Percentiles rank a stretch among this genome's conserved stretches.
These are phyloP conservation scores for Camptophora hylomeconis DNA, from an alignment of 2,329 filamentous ascomycete genomes.

Conservation along the genomic window DNA sequence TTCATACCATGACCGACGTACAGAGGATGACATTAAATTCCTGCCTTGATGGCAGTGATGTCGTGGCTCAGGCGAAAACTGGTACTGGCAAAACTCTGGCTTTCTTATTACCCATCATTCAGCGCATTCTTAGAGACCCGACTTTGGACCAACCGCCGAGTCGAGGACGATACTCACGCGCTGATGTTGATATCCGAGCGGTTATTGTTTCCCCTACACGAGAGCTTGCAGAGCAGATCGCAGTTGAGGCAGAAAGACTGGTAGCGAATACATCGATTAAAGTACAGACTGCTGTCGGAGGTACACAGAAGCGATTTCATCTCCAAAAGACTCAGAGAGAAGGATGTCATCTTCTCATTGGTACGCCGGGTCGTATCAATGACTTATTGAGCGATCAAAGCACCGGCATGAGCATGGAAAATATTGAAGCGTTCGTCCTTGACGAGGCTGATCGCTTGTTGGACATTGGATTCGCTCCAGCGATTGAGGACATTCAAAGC, in stretches of 20 bases:
- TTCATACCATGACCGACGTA: conserved; percentile 84
- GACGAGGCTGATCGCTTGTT: conserved; percentile 55
- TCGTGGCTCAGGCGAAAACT: conserved; percentile 44
- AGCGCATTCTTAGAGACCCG: conserved; percentile 27
- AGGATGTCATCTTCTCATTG: conserved; percentile 31
- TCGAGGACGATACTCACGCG: conserved; percentile 6
- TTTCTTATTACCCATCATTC: conserved; percentile 35
- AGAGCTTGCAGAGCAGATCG: conserved; percentile 38
- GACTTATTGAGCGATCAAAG: conserved; percentile 33
- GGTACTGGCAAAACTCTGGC: conserved; percentile 39
- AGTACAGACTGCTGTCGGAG: conserved; percentile 75
- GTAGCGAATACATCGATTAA: conserved; percentile 53
- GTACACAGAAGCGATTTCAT: conserved; percentile 62
- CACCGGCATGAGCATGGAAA: conserved; percentile 30
- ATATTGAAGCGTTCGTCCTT: conserved; percentile 37
- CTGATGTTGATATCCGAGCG: conserved; percentile 11
- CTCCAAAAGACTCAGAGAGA: conserved; percentile 54
- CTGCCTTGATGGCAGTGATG: conserved; percentile 65
- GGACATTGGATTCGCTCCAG: conserved; percentile 46
- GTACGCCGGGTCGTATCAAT: conserved; percentile 35
- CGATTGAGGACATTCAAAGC: conserved; percentile 38
- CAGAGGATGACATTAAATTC: conserved; percentile 73
- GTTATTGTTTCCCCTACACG: conserved; percentile 32
- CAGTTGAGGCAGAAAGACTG: conserved; percentile 39
- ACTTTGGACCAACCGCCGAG: conserved; percentile 23